Conservation (phyloP, 352 stramenopile genomes). For the Pythium brachiatum region DNA sequence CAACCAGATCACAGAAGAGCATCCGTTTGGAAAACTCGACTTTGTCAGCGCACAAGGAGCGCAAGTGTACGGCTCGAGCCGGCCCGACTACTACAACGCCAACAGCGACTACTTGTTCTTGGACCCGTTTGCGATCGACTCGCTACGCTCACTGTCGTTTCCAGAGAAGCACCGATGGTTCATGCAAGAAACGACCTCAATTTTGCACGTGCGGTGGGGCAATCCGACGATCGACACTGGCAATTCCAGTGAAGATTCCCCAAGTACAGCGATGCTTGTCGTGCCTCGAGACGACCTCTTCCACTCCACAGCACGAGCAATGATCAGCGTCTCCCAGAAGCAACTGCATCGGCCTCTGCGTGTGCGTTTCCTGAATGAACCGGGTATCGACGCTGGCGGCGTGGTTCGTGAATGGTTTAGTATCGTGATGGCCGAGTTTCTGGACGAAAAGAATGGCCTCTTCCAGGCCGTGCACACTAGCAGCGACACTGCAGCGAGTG, state of each 20-base stretch:
- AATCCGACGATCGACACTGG: constrained; percentile 20
- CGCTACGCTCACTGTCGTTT: constrained; percentile 39
- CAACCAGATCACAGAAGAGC: constrained; percentile 19
- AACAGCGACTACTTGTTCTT: constrained; percentile 20
- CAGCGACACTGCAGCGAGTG: neutral
- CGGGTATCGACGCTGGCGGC: constrained; percentile 73
- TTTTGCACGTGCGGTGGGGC: constrained; percentile 40
- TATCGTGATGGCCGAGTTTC: constrained; percentile 45
- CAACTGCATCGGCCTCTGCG: constrained; percentile 41
- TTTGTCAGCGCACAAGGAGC: constrained; percentile 31
- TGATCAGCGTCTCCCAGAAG: constrained; percentile 34
- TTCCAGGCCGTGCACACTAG: constrained; percentile 39
- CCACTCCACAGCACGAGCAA: constrained; percentile 26
- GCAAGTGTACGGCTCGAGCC: constrained; percentile 30
- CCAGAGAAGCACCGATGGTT: constrained; percentile 59
- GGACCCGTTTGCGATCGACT: constrained; percentile 33
- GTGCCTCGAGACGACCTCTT: constrained; percentile 41
- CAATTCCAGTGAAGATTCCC: neutral
- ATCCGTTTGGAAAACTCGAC: constrained; percentile 25
- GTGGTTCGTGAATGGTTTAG: constrained; percentile 81
- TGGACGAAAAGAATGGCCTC: constrained; percentile 44
- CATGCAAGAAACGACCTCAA: constrained; percentile 43
- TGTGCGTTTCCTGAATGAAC: constrained; percentile 73
- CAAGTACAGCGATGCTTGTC: constrained; percentile 22
- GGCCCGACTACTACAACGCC: constrained; percentile 16